phyloP scores from a whole-genome alignment of 1,284 basidiomycete species.

The Phenoliferia sp. region DNA sequence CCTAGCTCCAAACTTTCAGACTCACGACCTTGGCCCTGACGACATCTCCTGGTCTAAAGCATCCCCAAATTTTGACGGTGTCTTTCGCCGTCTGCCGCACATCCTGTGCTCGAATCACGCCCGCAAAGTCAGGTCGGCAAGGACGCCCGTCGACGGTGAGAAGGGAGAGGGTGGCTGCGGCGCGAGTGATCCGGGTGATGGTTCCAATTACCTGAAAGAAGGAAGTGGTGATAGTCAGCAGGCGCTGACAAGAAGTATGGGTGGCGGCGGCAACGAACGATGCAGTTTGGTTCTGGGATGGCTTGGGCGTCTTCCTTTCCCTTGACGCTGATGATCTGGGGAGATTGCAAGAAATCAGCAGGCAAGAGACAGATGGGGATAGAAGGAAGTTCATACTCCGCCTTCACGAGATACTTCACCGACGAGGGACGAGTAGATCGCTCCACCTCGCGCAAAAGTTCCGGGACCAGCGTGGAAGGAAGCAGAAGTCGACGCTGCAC shows the following conservation, averaged over 20 bases:
- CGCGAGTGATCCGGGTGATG: constrained; percentile 77
- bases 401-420: constrained; percentile 62
- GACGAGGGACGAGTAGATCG: constrained; percentile 65
- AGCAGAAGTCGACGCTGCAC: constrained; percentile 51
- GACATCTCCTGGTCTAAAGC: constrained; percentile 93
- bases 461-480: constrained; percentile 60
- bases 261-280: constrained; percentile 39
- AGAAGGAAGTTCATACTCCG: constrained; percentile 51
- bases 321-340: constrained; percentile 36
- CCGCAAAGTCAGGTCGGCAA: constrained; percentile 79
- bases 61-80: constrained; percentile 63
- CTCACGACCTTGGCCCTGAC: constrained; percentile 86
- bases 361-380: not conserved
- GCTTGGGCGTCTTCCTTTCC: constrained; percentile 42
- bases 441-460: constrained; percentile 61
- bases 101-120: constrained; percentile 86
- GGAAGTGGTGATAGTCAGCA: constrained; percentile 63
- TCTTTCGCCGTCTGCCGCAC: constrained; percentile 52
- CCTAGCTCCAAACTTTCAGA: constrained; percentile 36
- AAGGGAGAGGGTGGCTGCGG: constrained; percentile 82
- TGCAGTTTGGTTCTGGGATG: constrained; percentile 44
- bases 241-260: constrained; percentile 56
- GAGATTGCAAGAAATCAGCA: not conserved
- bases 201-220: constrained; percentile 70
- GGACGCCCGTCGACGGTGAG: constrained; percentile 87